A percentile compares a stretch with the other conserved stretches of the same genome.
phyloP scores from a whole-genome alignment of 2,329 filamentous ascomycete genomes.

The Ophiostoma himal-ulmi region DNA sequence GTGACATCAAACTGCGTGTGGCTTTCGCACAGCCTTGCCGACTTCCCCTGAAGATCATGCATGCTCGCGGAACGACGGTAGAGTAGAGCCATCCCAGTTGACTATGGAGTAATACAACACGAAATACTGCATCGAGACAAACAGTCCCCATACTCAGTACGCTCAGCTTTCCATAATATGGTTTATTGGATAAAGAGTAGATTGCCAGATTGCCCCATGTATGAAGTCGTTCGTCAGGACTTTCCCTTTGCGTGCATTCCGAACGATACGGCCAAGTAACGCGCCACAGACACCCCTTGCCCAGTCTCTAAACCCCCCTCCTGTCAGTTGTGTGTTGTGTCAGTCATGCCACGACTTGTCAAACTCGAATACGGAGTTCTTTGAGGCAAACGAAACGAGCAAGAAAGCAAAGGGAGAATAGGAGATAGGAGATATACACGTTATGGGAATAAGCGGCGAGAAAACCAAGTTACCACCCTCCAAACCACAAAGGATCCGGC shows the following conservation, averaged over 20 bases:
- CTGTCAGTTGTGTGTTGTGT: background rate
- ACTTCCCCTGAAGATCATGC: conserved; percentile 9
- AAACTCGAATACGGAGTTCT: background rate
- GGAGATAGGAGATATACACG: background rate
- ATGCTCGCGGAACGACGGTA: background rate
- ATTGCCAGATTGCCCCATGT: background rate
- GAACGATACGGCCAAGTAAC: no score
- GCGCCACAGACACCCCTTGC: background rate
- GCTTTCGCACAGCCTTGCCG: background rate
- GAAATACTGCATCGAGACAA: background rate
- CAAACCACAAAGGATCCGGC: background rate
- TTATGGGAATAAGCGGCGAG: background rate
- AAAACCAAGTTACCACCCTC: background rate
- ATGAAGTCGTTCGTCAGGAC: background rate
- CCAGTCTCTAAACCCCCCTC: background rate
- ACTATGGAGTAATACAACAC: conserved; percentile 9
- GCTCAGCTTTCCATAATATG: background rate
- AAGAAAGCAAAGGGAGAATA: background rate
- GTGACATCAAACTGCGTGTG: background rate
- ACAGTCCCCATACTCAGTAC: background rate
- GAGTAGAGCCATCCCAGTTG: background rate
- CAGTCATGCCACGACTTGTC: background rate
- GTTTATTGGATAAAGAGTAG: background rate
- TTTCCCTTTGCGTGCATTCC: no score
- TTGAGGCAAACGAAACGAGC: background rate